A percentile compares a stretch with the other conserved stretches of the same genome.
phyloP scores from a whole-genome alignment of 2,329 filamentous ascomycete genomes.

The Bretziella fagacearum region DNA sequence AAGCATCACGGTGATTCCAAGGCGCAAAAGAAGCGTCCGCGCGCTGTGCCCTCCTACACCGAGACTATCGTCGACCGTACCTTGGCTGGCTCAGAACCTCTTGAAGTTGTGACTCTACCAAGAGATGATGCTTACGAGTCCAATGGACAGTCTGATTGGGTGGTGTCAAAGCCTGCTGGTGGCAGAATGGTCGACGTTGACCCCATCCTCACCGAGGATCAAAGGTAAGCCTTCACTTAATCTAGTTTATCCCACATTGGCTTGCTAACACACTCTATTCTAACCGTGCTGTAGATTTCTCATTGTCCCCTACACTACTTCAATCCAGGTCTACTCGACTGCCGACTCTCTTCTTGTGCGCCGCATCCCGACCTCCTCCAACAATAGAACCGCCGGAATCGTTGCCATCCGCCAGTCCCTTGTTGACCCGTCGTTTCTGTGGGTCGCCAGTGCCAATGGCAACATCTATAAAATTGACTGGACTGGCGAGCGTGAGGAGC shows the following conservation, averaged over 20 bases:
- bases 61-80: conserved; percentile 13
- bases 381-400: conserved; percentile 20
- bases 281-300: conserved; percentile 37
- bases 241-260: too few species aligned
- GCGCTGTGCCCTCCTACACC: not conserved
- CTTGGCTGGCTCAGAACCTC: conserved; percentile 3
- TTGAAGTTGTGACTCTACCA: not conserved
- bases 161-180: conserved; percentile 45
- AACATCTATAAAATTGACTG: conserved; percentile 41
- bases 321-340: conserved; percentile 66
- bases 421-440: conserved; percentile 30
- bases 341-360: conserved; percentile 65
- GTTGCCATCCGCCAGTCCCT: conserved; percentile 27
- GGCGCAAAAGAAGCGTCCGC: conserved; percentile 11
- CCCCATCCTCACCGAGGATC: conserved; percentile 42
- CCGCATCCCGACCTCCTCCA: conserved; percentile 38
- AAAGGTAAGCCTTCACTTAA: conserved; percentile 23
- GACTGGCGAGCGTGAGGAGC: conserved; percentile 22
- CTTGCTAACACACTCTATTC: not conserved
- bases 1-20: conserved; percentile 14
- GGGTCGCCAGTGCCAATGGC: conserved; percentile 44
- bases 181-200: conserved; percentile 49
- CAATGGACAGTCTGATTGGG: conserved; percentile 30
- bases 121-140: not conserved
- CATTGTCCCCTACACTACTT: conserved; percentile 56